Base-by-base conservation (phyloP, 1,284 basidiomycete species). In the Rhodofomes roseus region DNA sequence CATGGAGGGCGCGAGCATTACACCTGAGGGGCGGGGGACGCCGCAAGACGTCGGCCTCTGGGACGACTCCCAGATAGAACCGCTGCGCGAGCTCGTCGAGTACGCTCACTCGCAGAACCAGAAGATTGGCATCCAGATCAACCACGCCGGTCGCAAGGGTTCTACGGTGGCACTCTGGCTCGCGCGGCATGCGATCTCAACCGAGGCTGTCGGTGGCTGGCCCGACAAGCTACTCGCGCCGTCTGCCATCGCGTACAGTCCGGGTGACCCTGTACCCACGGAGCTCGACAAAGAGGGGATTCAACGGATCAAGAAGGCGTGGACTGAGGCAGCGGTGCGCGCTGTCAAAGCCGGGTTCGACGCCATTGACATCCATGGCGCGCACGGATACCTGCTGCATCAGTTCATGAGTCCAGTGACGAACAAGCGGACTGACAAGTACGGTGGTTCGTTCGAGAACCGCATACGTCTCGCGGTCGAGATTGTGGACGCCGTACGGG, bases 1-100 rank as follows among this genome's bases (percentile, higher is more conserved):
- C 63, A 74, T 88, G 39, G 89, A 91, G 72, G 88, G 88, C 1
- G 84, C 86, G 0, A 79, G 83, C 4, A 86, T 93, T 11, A 74
- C 87, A 0, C 87, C 92, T 0, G 89, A 94, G 71, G 92, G 92
- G 1, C 81, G 92, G 36, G 87, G 89, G 63, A 81, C 85, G 0
- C 86, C 87, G 0, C 79, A 89, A 66, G 86, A 89, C 65, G 72
- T 76, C 67, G 90, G 90, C 0, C 74, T 93, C 54, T 94, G 90
- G 89, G 73, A 76, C n/a, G 89, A 92, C 71, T 76, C 76, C 6
- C 90, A 93, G 53, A 83, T 89, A 39, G 79, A 77, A 27, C 81
- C 85, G 0, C 76, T 88, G 61, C 83, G 83, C 65, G 77, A 82
- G 23, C 81, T 93, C 55, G 85, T 90, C 59, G 79, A 87, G 44